Conservation (phyloP, 495 filamentous ascomycete species). For the Hypomontagnella monticulosa region DNA sequence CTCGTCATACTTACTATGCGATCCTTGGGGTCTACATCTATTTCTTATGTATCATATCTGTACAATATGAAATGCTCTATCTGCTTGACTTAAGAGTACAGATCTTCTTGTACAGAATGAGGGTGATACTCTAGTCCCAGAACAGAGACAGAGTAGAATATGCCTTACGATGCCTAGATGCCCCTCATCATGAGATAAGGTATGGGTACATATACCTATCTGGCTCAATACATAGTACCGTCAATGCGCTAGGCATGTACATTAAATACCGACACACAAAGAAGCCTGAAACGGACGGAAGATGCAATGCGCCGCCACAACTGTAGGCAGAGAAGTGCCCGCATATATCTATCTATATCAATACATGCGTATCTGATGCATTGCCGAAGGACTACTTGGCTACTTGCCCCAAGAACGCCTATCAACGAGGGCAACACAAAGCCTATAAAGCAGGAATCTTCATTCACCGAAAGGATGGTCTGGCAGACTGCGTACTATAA, state of each 20-base stretch:
- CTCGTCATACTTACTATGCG: neutral
- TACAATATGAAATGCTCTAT: too few relatives aligned
- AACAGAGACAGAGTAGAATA: too few relatives aligned
- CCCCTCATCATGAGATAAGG: too few relatives aligned
- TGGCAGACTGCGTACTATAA: conserved; percentile 3
- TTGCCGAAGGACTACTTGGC: neutral
- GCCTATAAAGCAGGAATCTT: neutral
- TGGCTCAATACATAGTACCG: neutral
- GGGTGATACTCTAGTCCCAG: too few relatives aligned
- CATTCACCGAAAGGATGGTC: conserved; percentile 19
- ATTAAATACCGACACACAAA: conserved; percentile 1
- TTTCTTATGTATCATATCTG: too few relatives aligned
- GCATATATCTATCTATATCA: neutral
- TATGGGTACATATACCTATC: neutral
- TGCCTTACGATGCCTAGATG: too few relatives aligned
- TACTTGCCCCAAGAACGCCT: conserved; percentile 5
- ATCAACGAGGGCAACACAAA: neutral
- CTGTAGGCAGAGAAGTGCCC: neutral
- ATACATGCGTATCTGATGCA: neutral
- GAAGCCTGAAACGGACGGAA: neutral
- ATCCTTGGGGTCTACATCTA: too few relatives aligned
- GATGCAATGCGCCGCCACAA: conserved; percentile 15
- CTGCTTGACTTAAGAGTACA: too few relatives aligned
- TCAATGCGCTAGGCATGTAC: neutral
- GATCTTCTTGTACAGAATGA: too few relatives aligned